These are phyloP conservation scores for Neurospora hispaniola DNA, from an alignment of 495 filamentous ascomycete species.

Conservation along the genomic window DNA sequence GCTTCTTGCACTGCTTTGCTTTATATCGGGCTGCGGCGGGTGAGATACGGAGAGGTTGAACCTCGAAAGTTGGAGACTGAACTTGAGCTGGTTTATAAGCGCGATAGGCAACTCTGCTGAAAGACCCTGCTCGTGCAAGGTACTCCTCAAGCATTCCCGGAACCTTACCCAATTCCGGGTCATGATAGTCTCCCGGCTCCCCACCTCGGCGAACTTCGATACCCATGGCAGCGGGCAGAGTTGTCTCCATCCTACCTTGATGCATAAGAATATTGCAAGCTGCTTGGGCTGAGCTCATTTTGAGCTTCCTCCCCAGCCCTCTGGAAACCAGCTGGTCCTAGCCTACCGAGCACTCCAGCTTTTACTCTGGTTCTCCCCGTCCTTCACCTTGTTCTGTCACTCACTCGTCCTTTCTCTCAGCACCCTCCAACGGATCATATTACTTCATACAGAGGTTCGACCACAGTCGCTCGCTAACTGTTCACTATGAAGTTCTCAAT, in stretches of 20 bases:
- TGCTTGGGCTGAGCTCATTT: background rate
- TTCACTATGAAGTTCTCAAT: constrained; percentile 9
- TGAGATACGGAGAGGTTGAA: background rate
- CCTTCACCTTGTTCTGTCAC: background rate
- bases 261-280: background rate
- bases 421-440: background rate
- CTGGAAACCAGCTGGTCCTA: background rate
- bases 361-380: background rate
- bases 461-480: background rate
- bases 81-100: background rate
- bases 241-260: background rate
- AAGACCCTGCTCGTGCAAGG: background rate
- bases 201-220: background rate
- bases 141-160: background rate
- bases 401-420: background rate
- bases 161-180: background rate
- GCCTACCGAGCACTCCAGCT: background rate
- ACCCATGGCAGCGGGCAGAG: background rate
- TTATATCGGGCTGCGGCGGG: background rate
- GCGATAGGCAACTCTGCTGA: background rate
- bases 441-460: background rate
- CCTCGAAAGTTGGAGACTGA: background rate
- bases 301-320: background rate
- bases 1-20: background rate
- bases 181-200: background rate